Percentiles rank a stretch among this genome's conserved stretches.
These are phyloP conservation scores for Jackrogersella multiformis DNA, from an alignment of 495 filamentous ascomycete genomes.

Conservation along the genomic window DNA sequence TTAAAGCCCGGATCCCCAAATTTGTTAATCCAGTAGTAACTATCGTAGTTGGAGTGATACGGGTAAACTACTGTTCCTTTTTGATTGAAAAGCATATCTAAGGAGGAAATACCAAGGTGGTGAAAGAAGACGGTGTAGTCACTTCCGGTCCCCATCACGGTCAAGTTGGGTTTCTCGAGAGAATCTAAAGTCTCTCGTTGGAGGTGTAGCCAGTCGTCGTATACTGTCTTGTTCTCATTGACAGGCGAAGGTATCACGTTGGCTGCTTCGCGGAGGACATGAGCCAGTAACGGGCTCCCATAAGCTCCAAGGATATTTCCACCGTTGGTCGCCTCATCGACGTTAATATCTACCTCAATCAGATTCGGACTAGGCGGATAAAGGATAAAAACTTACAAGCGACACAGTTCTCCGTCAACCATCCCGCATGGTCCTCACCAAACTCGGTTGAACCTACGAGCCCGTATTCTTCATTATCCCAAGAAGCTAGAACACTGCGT, in stretches of 20 bases:
- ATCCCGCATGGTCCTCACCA: constrained; percentile 82
- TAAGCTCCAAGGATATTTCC: constrained; percentile 23
- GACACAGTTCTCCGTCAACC: constrained; percentile 73
- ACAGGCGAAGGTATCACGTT: constrained; percentile 17
- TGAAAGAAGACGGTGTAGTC: constrained; percentile 85
- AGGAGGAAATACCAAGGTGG: constrained; percentile 45
- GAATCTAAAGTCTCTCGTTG: neutral
- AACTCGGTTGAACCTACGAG: constrained; percentile 87
- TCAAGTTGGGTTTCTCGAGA: constrained; percentile 62
- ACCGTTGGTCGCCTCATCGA: constrained; percentile 27
- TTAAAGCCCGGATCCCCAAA: constrained; percentile 80
- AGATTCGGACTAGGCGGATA: neutral
- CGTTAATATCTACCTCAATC: constrained; percentile 26
- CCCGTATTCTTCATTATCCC: constrained; percentile 89
- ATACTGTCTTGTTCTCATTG: constrained; percentile 52
- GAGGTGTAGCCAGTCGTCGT: constrained; percentile 65
- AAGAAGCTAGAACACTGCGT: constrained; percentile 74
- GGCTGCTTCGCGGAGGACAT: constrained; percentile 11
- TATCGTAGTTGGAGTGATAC: constrained; percentile 85
- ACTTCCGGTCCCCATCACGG: constrained; percentile 71
- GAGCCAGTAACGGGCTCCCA: constrained; percentile 22
- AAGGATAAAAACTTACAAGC: constrained; percentile 55
- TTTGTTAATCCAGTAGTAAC: constrained; percentile 77
- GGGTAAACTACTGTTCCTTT: constrained; percentile 75
- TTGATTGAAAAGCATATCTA: constrained; percentile 62